Percentiles rank a stretch among this genome's conserved stretches.
These are phyloP conservation scores for Gaultheria prostrata DNA, from an alignment of 148 eudicot species.

Conservation along the genomic window DNA sequence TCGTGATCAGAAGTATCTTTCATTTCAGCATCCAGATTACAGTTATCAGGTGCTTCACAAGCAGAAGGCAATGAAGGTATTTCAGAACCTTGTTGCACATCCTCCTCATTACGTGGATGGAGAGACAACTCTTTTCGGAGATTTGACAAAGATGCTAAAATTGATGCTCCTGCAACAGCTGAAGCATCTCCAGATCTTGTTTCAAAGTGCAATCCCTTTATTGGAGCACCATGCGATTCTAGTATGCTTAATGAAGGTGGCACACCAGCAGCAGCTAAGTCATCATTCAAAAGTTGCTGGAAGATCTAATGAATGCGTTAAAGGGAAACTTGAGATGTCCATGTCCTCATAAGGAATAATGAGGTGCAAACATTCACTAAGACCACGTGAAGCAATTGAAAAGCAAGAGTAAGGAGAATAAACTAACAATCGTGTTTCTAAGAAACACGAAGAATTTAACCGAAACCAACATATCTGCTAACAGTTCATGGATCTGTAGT, in stretches of 20 bases:
- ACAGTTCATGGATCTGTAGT: not conserved
- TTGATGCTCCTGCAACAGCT: conserved; percentile 77
- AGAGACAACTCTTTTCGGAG: conserved; percentile 52
- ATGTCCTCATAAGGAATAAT: not conserved
- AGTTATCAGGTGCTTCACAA: conserved; percentile 60
- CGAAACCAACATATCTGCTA: not conserved
- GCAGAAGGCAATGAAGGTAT: conserved; percentile 36
- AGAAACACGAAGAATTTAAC: not conserved
- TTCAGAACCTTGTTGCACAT: conserved; percentile 47
- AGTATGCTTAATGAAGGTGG: conserved; percentile 59
- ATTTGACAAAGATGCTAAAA: conserved; percentile 62
- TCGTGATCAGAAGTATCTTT: conserved; percentile 53
- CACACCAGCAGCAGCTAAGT: conserved; percentile 38
- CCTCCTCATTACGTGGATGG: conserved; percentile 63
- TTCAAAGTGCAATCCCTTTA: conserved; percentile 45
- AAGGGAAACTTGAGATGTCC: conserved; percentile 26
- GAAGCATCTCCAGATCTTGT: conserved; percentile 66
- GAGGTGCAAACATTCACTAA: not conserved
- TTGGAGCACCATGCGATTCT: conserved; percentile 64
- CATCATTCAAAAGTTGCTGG: conserved; percentile 55
- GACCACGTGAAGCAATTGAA: conserved; percentile 3
- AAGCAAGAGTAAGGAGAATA: not conserved
- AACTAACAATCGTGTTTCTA: not conserved
- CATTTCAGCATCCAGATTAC: conserved; percentile 50
- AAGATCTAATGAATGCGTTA: conserved; percentile 57